Conservation (phyloP, 129 eudicot species). For the Escallonia rubra region DNA sequence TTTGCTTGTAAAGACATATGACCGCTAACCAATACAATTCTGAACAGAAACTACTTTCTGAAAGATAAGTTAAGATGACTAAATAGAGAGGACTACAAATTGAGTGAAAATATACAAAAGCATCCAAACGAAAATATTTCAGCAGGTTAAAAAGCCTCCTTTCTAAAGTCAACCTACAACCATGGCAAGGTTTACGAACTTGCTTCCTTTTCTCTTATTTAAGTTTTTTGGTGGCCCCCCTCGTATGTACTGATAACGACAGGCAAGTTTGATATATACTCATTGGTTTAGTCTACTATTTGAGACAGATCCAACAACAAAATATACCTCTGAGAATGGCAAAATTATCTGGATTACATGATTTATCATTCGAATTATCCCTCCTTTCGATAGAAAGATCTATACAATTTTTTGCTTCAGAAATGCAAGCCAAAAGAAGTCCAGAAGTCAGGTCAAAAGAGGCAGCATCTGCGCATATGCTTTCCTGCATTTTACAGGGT, state of each 20-base stretch:
- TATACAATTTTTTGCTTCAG: conserved; percentile 87
- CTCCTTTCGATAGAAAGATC: conserved; percentile 74
- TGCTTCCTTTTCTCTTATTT: too few relatives aligned
- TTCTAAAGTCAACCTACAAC: too few relatives aligned
- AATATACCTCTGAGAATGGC: conserved; percentile 86
- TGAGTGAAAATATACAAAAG: too few relatives aligned
- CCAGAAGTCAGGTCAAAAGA: conserved; percentile 86
- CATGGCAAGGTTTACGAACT: too few relatives aligned
- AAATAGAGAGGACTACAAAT: too few relatives aligned
- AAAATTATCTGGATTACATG: conserved; percentile 81
- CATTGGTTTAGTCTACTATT: conserved; percentile 2
- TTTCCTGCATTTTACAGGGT: conserved; percentile 49
- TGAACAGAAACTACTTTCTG: background rate
- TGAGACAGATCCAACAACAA: background rate
- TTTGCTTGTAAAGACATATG: background rate
- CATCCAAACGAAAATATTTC: too few relatives aligned
- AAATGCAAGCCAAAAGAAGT: conserved; percentile 75
- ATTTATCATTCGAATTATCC: conserved; percentile 65
- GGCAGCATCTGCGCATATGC: conserved; percentile 97
- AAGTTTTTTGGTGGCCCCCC: background rate
- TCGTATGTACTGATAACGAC: background rate
- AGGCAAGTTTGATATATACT: background rate
- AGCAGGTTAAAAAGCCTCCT: too few relatives aligned
- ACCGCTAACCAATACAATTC: background rate
- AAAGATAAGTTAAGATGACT: too few relatives aligned